Percentiles rank a stretch among this genome's conserved stretches.
Evolutionary conservation across 805 yeast species (phyloP).

Genomic region (Kodamaea jinghongensis): DNA sequence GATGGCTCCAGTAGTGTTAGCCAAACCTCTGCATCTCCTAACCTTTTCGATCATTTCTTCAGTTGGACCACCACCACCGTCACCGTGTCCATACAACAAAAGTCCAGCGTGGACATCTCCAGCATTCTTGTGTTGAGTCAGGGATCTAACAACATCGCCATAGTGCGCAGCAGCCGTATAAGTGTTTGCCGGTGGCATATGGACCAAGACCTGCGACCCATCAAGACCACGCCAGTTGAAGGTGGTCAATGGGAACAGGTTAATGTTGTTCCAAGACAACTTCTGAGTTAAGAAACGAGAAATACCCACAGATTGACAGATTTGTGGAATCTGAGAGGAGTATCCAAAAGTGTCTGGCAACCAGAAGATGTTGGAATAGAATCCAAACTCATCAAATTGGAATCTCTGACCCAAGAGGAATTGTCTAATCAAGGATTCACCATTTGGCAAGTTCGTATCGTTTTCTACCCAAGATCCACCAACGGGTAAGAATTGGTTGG

Average conservation of each 20-base stretch:
- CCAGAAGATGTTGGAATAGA: constrained; percentile 79
- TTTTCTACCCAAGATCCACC: constrained; percentile 99
- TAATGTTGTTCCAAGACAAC: constrained; percentile 94
- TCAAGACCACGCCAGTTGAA: constrained; percentile 96
- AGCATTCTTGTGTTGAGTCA: constrained; percentile 77
- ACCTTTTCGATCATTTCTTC: constrained; percentile 91
- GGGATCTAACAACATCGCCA: constrained; percentile 85
- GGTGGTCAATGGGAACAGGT: constrained; percentile 82
- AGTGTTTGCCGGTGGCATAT: constrained; percentile 97
- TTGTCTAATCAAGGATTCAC: constrained; percentile 88
- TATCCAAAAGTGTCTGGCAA: constrained; percentile 97
- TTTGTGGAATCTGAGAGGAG: constrained; percentile 91
- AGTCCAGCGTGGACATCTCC: constrained; percentile 79
- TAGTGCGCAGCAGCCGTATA: constrained; percentile 91
- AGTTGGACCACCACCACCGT: constrained; percentile 98
- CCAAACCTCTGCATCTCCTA: constrained; percentile 85
- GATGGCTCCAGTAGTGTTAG: constrained; percentile 73
- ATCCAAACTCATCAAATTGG: constrained; percentile 75
- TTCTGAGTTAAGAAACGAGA: constrained; percentile 87
- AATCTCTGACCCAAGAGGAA: constrained; percentile 87
- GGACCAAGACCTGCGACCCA: constrained; percentile 89
- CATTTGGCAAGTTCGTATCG: constrained; percentile 93
- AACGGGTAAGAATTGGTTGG: constrained; percentile 79
- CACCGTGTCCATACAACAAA: constrained; percentile 88
- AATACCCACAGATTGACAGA: constrained; percentile 84